Conservation (phyloP, 2,329 filamentous ascomycete genomes). For the Calonectria naviculata region DNA sequence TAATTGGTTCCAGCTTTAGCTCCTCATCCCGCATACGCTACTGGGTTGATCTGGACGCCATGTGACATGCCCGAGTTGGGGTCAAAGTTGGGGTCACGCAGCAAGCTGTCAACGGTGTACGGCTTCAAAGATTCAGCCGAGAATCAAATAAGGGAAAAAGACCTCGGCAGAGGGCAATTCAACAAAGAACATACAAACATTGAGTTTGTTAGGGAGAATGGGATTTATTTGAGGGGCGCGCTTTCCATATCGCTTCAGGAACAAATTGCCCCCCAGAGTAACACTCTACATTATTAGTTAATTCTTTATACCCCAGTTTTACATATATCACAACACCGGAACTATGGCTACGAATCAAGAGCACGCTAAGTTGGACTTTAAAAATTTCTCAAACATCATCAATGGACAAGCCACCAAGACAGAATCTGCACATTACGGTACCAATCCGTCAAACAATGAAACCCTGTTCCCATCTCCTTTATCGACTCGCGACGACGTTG, state of each 20-base stretch:
- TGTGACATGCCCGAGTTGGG: background rate
- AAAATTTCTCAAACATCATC: conserved; percentile 59
- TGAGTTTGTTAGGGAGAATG: background rate
- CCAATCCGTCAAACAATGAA: conserved; percentile 63
- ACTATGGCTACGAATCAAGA: background rate
- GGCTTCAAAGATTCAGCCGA: background rate
- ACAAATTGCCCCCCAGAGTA: background rate
- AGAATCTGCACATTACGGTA: conserved; percentile 54
- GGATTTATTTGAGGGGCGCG: background rate
- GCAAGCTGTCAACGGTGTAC: background rate
- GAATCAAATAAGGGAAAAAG: background rate
- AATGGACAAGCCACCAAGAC: conserved; percentile 54
- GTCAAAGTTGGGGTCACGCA: background rate
- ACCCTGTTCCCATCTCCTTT: conserved; percentile 62
- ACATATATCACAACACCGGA: background rate
- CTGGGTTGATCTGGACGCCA: background rate
- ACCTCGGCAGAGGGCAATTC: background rate
- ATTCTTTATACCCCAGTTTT: background rate
- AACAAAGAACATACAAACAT: background rate
- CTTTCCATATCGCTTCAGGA: background rate
- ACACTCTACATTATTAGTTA: background rate
- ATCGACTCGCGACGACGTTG: conserved; percentile 58
- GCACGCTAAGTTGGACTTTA: background rate
- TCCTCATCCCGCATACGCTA: background rate
- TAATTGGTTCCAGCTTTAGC: background rate